Base-by-base conservation (phyloP, 495 filamentous ascomycete genomes). In the Aspergillus nanangensis region DNA sequence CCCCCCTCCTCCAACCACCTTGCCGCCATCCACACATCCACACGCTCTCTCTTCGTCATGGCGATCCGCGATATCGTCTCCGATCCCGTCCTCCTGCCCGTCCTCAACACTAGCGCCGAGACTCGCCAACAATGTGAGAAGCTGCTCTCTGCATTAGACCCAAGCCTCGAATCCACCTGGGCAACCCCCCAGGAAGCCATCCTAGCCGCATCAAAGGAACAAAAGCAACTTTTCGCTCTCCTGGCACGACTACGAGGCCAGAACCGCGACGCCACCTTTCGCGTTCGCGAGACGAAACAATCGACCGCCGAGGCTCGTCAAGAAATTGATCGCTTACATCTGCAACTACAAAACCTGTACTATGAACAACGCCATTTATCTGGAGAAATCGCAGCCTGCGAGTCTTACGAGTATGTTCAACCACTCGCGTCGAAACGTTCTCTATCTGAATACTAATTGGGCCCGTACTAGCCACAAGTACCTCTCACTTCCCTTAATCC, bases 381-480 rank as follows among this genome's bases (percentile, higher is more conserved):
- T 36, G 88, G 88, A 18, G 94, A 98, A 66, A 97, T 98, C 51
- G 71, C 78, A 3, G 90, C 87, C 23, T 96, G 94, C 67, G 87
- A 93, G 58, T 83, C 82, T 29, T 97, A 95, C 50, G 87, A 95
- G 92, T 96, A 74, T 50, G 87, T 81, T n/a, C n/a, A n/a, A n/a
- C n/a, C n/a, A n/a, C n/a, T n/a, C n/a, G n/a, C n/a, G n/a, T n/a
- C n/a, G n/a, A n/a, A n/a, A n/a, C n/a, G n/a, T n/a, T n/a, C n/a
- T n/a, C n/a, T n/a, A n/a, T n/a, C n/a, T n/a, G n/a, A n/a, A n/a
- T n/a, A n/a, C n/a, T n/a, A n/a, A n/a, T n/a, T n/a, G n/a, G n/a
- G n/a, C n/a, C n/a, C n/a, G n/a, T n/a, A n/a, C n/a, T n/a, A 96
- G 92, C 49, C 93, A 98, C 63, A 86, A 84, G 48, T 96, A 96